Evolutionary conservation across 306 rosid species (phyloP).

Genomic region (Amphicarpaea edgeworthii): DNA sequence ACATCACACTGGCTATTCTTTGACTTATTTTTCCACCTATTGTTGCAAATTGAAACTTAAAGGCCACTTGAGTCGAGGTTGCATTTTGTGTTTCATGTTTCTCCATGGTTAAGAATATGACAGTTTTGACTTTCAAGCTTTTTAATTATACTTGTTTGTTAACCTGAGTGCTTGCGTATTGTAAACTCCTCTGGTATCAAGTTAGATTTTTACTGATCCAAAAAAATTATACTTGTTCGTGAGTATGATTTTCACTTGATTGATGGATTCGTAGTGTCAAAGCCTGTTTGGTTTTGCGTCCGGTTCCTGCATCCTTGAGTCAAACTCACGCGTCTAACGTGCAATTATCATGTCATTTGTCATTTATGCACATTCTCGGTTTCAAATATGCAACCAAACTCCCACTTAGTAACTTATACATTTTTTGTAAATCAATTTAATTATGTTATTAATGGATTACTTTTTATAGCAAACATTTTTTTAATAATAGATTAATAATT

Average conservation of each 20-base stretch:
- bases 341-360: no score
- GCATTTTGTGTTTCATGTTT: conserved; percentile 29
- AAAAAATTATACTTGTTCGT: background rate
- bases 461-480: background rate
- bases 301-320: no score
- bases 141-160: background rate
- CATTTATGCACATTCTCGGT: no score
- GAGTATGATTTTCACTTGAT: background rate
- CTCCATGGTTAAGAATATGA: background rate
- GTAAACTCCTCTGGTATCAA: no score
- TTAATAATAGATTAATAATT: background rate
- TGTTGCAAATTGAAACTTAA: background rate
- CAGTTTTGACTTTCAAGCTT: background rate
- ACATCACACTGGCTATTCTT: conserved; percentile 24
- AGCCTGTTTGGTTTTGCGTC: no score
- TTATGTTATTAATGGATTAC: background rate
- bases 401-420: no score
- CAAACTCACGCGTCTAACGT: no score
- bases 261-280: background rate
- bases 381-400: no score
- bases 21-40: background rate
- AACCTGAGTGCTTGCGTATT: no score
- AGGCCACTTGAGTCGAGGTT: background rate
- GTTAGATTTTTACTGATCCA: no score
- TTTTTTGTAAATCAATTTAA: background rate